A percentile compares a stretch with the other conserved stretches of the same genome.
phyloP scores from a whole-genome alignment of 2,329 filamentous ascomycete species.

The Scytalidium lignicola region DNA sequence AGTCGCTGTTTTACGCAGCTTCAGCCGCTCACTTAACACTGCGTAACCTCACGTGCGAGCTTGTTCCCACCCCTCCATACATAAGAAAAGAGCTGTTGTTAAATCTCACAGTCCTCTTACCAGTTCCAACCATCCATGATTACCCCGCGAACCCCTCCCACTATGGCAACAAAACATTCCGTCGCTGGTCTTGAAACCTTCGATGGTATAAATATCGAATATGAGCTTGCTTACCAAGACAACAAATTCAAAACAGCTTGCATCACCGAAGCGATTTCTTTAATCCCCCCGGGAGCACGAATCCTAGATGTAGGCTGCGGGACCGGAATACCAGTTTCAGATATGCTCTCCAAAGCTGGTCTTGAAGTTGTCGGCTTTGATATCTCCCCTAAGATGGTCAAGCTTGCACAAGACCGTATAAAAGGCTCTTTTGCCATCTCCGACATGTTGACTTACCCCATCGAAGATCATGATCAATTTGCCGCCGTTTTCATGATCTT shows the following conservation, averaged over 20 bases:
- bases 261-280: constrained; percentile 13
- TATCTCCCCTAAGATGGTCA: constrained; percentile 27
- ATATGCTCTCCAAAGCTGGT: constrained; percentile 22
- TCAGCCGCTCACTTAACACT: no score
- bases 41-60: no score
- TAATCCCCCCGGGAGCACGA: constrained; percentile 8
- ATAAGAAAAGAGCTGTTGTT: no score
- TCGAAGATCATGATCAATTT: constrained; percentile 17
- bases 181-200: constrained; percentile 18
- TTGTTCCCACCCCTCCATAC: no score
- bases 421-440: constrained; percentile 18
- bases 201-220: constrained; percentile 23
- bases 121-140: no score
- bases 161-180: constrained; percentile 12
- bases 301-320: constrained; percentile 29
- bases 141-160: no score
- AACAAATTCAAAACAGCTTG: constrained; percentile 22
- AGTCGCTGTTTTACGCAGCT: no score
- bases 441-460: constrained; percentile 22
- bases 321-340: constrained; percentile 26
- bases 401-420: constrained; percentile 12
- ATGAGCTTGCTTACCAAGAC: constrained; percentile 24
- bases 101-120: no score
- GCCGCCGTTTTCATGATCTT: constrained; percentile 27
- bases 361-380: constrained; percentile 25